These are phyloP conservation scores for Lophium mytilinum DNA, from an alignment of 495 filamentous ascomycete species.

Conservation along the genomic window DNA sequence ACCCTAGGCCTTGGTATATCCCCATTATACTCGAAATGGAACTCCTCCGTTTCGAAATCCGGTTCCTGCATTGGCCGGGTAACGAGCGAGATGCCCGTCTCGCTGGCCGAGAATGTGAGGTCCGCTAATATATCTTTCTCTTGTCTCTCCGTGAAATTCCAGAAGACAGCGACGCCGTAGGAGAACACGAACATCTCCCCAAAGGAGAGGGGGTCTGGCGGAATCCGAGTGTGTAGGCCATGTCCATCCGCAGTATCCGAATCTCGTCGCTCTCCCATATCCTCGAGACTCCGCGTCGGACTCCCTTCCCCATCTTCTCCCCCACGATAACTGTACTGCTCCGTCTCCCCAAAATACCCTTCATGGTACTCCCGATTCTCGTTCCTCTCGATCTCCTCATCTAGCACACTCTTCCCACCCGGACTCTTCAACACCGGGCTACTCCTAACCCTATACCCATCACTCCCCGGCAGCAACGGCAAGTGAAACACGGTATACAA, in stretches of 20 bases:
- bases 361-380: constrained; percentile 85
- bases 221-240: constrained; percentile 35
- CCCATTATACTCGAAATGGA: constrained; percentile 94
- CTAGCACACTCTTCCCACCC: constrained; percentile 83
- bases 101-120: constrained; percentile 72
- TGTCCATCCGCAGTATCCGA: constrained; percentile 9
- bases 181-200: constrained; percentile 98
- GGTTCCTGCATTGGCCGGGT: constrained; percentile 66
- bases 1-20: constrained; percentile 78
- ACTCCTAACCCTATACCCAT: constrained; percentile 80
- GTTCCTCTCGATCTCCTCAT: constrained; percentile 94
- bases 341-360: constrained; percentile 62
- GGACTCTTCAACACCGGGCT: constrained; percentile 86
- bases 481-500: constrained; percentile 93
- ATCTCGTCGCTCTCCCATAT: constrained; percentile 9
- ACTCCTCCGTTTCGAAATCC: constrained; percentile 96
- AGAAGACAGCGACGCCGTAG: constrained; percentile 96
- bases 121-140: constrained; percentile 97
- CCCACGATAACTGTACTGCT: constrained; percentile 25
- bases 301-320: constrained; percentile 29
- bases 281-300: constrained; percentile 40
- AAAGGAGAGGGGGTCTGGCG: constrained; percentile 60
- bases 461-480: constrained; percentile 72
- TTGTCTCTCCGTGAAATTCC: constrained; percentile 93
- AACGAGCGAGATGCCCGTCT: constrained; percentile 48